phyloP scores from a whole-genome alignment of 2,329 filamentous ascomycete species.

The Trichoderma guizhouense region DNA sequence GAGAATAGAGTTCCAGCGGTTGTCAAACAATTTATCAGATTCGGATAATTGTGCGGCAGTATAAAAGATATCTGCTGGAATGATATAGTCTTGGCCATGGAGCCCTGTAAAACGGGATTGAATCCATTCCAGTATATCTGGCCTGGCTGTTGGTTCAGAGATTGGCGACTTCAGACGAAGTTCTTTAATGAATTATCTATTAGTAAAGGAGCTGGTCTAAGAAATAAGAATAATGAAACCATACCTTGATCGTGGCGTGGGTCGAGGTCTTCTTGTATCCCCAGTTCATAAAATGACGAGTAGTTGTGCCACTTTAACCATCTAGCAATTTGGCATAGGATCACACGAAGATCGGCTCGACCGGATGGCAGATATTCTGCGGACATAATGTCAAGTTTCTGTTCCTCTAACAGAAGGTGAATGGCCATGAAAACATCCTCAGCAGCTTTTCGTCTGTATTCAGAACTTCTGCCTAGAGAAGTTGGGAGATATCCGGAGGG shows the following conservation, averaged over 20 bases:
- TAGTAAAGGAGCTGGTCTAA: neutral
- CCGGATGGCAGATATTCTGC: constrained; percentile 44
- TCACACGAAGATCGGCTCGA: constrained; percentile 57
- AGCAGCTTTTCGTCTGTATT: constrained; percentile 57
- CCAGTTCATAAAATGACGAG: constrained; percentile 47
- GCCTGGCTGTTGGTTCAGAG: constrained; percentile 34
- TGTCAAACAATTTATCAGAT: constrained; percentile 35
- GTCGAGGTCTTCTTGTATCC: constrained; percentile 48
- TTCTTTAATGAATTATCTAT: constrained; percentile 26
- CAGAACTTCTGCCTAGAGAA: constrained; percentile 48
- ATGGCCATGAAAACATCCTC: constrained; percentile 70
- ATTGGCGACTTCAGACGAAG: constrained; percentile 32
- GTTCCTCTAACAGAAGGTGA: constrained; percentile 85
- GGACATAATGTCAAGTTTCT: constrained; percentile 68
- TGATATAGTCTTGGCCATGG: constrained; percentile 38
- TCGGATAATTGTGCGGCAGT: constrained; percentile 35
- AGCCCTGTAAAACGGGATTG: constrained; percentile 43
- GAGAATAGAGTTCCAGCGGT: constrained; percentile 48
- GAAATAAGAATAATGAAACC: constrained; percentile 16
- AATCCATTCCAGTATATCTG: constrained; percentile 53
- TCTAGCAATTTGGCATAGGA: constrained; percentile 74
- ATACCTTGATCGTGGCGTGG: constrained; percentile 39
- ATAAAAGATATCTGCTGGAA: constrained; percentile 45
- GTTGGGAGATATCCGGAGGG: constrained; percentile 63
- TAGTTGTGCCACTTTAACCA: constrained; percentile 73